Evolutionary conservation across 768 basidiomycete species (phyloP), one percentile per base, ranked within the genome.

Genomic region (Mrakia gelida): DNA sequence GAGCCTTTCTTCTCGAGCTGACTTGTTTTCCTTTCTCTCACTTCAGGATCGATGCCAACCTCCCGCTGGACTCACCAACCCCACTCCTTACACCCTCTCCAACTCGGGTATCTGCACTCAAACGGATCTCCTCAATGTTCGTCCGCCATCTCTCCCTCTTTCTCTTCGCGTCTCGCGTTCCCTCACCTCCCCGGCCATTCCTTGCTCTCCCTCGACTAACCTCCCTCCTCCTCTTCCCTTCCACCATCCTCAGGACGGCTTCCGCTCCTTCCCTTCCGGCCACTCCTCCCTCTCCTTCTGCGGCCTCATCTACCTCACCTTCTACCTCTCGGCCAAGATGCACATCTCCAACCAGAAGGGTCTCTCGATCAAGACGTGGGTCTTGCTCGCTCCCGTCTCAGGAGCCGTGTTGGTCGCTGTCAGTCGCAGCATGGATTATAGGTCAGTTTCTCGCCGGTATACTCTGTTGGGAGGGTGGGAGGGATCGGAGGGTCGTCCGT

Each of bases 271-370:
- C 73, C 73, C 75, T 54, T 76, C 80, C 11, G 79, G 75, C 16
- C 74, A 79, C 68, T 63, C 62, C 16, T 71, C 75, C 92, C 93
- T 95, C 76, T 92, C 94, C 0, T 98, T 96, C 83, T 92, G 94
- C 9, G 96, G 96, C 1, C 87, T 99, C 13, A 92, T 92, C 2
- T 97, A 94, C 85, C 86, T 98, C 49, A 87, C 91, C 2, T 90
- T 92, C 80, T 98, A 97, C 83, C 85, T 95, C 6, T 92, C 92
- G 15, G 97, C 95, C 4, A 98, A 98, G 84, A 85, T 96, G 82
- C 94, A 95, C 82, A 85, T 98, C 7, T 96, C 94, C 80, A 94
- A 97, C 83, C 86, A 86, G 41, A 87, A 89, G 65, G 95, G 94
- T 4, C 88, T 93, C 61, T 85, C 15, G 89, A 73, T 81, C 72